Evolutionary conservation across 2,329 filamentous ascomycete species (phyloP).

Genomic region (Aspergillus neoniger): DNA sequence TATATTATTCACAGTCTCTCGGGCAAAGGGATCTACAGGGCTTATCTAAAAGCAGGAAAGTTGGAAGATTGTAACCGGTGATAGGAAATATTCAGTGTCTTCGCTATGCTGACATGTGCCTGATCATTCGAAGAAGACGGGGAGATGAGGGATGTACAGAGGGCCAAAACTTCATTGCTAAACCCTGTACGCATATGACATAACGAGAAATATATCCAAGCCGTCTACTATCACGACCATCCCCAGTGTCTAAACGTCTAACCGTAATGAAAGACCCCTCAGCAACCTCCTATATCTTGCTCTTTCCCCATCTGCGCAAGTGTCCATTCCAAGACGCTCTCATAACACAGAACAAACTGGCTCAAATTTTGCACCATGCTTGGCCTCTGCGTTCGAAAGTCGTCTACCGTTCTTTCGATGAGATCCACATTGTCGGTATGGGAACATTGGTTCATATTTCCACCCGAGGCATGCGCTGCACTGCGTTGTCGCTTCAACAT

Average conservation of each 20-base stretch:
- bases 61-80: too few relatives aligned
- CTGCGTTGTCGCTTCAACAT: conserved; percentile 85
- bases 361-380: conserved; percentile 96
- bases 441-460: conserved; percentile 61
- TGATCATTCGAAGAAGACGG: too few relatives aligned
- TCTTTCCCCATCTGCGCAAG: conserved; percentile 35
- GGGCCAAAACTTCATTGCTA: neutral
- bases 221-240: neutral
- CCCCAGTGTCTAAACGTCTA: neutral
- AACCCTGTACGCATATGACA: neutral
- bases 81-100: too few relatives aligned
- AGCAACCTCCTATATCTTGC: neutral
- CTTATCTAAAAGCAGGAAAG: too few relatives aligned
- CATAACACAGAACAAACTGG: conserved; percentile 95
- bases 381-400: conserved; percentile 82
- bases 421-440: conserved; percentile 71
- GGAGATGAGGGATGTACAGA: too few relatives aligned
- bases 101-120: too few relatives aligned
- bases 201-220: neutral
- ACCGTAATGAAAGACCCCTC: neutral
- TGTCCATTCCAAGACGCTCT: conserved; percentile 89
- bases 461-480: neutral
- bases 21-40: neutral
- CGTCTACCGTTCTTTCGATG: conserved; percentile 82
- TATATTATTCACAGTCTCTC: neutral